Evolutionary conservation across 2,329 filamentous ascomycete species (phyloP), one percentile per base, ranked within the genome.

Genomic region (Coniochaeta hoffmannii): DNA sequence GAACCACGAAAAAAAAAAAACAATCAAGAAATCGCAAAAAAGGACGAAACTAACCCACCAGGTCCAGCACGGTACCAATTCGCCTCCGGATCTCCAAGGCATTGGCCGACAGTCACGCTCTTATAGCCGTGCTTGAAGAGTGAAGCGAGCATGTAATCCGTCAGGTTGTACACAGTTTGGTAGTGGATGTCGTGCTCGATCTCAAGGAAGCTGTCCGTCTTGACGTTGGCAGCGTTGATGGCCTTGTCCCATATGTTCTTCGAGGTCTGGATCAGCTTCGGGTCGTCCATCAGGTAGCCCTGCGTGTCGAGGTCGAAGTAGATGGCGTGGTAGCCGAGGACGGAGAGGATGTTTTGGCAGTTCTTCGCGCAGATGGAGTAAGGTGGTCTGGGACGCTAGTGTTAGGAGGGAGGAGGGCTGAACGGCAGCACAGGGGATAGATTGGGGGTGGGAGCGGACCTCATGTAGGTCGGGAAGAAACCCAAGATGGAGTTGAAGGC

Each of bases 101-200:
- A 83, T 60, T 81, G 72, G 3, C 80, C 81, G 5, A 82, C 76
- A 4, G 79, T 79, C 34, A 82, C 79, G 54, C 73, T 73, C 46
- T 63, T 62, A 57, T 72, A 75, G 1, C 77, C 78, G 32, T 72
- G 67, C 5, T 61, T 60, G 52, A 70, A 68, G 12, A 81, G 68
- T 24, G 69, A 69, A 19, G 65, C 62, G 28, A 77, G 63, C 53
- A 77, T 68, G 62, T 75, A 76, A 22, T 73, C 69, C 11, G 73
- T 76, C 38, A 79, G 67, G 58, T 76, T 75, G 55, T 73, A 69
- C n/a, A 76, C 76, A 4, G 70, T 71, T 62, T 75, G 70, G 49
- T 71, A 65, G 60, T 78, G 74, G 54, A 77, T 74, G 61, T 79
- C 76, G 60, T 79, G 76, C 59, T 79, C 75, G 57, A 83, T 82